Evolutionary conservation across 1,284 basidiomycete species (phyloP), one percentile per base, ranked within the genome.

Genomic region (Meripilus lineatus): DNA sequence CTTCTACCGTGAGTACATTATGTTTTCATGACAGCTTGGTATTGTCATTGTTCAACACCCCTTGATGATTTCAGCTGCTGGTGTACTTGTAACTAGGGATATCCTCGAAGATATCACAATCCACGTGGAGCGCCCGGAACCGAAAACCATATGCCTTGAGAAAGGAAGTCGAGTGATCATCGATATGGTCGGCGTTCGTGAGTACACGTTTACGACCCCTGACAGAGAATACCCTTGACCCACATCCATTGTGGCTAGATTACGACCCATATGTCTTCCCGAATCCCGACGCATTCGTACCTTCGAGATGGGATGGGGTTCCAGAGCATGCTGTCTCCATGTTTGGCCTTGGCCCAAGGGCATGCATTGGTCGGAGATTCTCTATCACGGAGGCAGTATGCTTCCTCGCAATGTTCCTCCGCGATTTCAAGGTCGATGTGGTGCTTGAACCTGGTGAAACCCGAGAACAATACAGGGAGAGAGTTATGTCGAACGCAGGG

Each of bases 321-420:
- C 26, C 26, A 8, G 42, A 44, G 5, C 15, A 21, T 14, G n/a
- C 5, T 5, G 38, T 24, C 20, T 35, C 34, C 30, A 40, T 42
- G 25, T 35, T 41, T 18, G 23, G 24, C 21, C 10, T 42, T 70
- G 77, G 73, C 32, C 68, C 74, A 7, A 68, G 79, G 3, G 66
- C 70, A 2, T 81, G 79, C 49, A 57, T 79, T 20, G 79, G 79
- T 6, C 63, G 74, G 13, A 75, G 70, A 51, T 81, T 81, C 46
- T 73, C 77, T 3, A 66, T 66, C 2, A 64, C 64, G 0, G 77
- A 81, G 53, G 68, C 67, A 2, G 71, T 79, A n/a, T 71, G 67
- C 41, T 75, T 78, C 60, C 59, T 81, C n/a, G 62, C 71, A 1
- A 55, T 68, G 47, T 48, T 81, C 2, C 54, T 80, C 36, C 66